Evolutionary conservation across 2,329 filamentous ascomycete species (phyloP), one percentile per base, ranked within the genome.

Genomic region (Fusarium torulosum): DNA sequence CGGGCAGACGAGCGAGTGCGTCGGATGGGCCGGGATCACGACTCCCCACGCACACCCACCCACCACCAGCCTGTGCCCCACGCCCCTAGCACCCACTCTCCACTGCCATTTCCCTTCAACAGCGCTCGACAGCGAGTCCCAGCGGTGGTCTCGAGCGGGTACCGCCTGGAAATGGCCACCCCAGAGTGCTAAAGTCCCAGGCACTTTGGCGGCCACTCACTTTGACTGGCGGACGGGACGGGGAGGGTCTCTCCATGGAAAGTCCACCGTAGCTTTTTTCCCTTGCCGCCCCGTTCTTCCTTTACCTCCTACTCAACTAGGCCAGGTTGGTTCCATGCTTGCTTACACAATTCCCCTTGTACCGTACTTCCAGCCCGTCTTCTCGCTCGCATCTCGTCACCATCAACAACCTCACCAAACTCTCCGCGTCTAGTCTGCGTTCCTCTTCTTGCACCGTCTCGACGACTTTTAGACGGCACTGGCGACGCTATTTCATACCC

Each of bases 191-290:
- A 59, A 50, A 69, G 66, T 69, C 61, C 59, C 57, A 67, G 57
- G 53, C 44, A 44, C 33, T 66, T 51, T 47, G 54, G 53, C 53
- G 46, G 50, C 45, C 25, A 33, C 53, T 66, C 47, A 23, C 58
- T 69, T 40, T 67, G 47, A 69, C 61, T 69, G 66, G 66, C 57
- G 62, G 66, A 69, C 57, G 47, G 58, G 58, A 66, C 44, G 58
- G 51, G 35, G 52, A 47, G 42, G 65, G 57, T 50, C 53, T 46
- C 44, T 65, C 53, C 58, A 72, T 17, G 33, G 33, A 35, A 72
- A 72, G 70, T 72, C 72, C 72, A 74, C 72, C 68, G 72, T 73
- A 74, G 69, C 70, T 71, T 73, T 74, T 73, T 73, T 68, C 62
- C 62, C 63, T 63, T 67, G 64, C 63, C 65, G 72, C 67, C 69